Conservation (phyloP, 176 grass and related monocot genomes). For the Pharus latifolius region DNA sequence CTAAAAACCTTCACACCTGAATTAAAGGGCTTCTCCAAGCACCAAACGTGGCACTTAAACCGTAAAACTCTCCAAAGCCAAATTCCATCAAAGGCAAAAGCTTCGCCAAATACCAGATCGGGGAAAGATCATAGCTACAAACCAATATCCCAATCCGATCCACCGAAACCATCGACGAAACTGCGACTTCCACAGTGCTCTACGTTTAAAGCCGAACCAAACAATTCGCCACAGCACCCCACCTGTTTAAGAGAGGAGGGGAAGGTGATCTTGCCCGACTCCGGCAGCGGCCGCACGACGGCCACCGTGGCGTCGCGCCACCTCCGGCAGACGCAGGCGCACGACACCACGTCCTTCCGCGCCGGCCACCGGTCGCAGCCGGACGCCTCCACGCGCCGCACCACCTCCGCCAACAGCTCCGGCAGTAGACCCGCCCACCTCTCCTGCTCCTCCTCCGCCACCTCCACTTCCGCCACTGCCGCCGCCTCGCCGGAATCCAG, state of each 20-base stretch:
- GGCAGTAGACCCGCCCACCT: slow-evolving; percentile 39
- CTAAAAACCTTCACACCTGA: neutral
- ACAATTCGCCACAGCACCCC: neutral
- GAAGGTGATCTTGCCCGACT: slow-evolving; percentile 48
- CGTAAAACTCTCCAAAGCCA: neutral
- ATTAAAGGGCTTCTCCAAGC: neutral
- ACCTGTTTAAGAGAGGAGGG: slow-evolving; percentile 50
- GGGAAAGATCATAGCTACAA: neutral
- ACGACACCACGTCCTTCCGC: slow-evolving; percentile 40
- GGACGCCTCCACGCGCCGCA: slow-evolving; percentile 36
- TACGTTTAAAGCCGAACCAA: neutral
- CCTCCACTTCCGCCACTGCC: neutral
- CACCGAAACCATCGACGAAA: neutral
- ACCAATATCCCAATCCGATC: neutral
- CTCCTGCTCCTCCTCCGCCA: slow-evolving; percentile 5
- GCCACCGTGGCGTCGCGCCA: slow-evolving; percentile 27
- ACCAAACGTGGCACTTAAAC: neutral
- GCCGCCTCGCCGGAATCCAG: neutral
- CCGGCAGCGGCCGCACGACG: slow-evolving; percentile 10
- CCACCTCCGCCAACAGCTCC: slow-evolving; percentile 40
- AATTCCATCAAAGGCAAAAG: neutral
- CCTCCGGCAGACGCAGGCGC: slow-evolving; percentile 45
- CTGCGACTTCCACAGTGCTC: no score
- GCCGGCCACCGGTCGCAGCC: slow-evolving; percentile 34
- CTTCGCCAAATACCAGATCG: neutral